These are phyloP conservation scores for Rutstroemia sp. DNA, from an alignment of 2,329 filamentous ascomycete species.

Conservation along the genomic window DNA sequence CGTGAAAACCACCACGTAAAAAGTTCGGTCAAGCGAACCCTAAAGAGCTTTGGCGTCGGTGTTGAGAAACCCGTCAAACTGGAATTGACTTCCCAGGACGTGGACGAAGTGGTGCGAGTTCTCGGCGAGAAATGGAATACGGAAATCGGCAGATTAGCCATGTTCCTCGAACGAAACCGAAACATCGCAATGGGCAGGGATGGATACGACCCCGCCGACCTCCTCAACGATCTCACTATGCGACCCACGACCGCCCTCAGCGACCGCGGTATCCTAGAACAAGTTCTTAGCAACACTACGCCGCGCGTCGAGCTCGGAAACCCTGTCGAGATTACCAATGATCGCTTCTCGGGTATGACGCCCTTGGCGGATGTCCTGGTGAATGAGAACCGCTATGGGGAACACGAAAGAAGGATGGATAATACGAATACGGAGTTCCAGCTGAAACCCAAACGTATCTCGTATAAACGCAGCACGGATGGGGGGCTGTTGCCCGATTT, in stretches of 20 bases:
- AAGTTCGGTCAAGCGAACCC: conserved; percentile 24
- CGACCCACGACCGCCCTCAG: conserved; percentile 27
- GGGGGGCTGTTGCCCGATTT: conserved; percentile 4
- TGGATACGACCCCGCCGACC: conserved; percentile 7
- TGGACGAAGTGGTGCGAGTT: conserved; percentile 25
- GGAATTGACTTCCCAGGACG: conserved; percentile 27
- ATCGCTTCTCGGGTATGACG: conserved; percentile 12
- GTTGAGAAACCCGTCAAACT: conserved; percentile 17
- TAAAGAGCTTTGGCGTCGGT: conserved; percentile 24
- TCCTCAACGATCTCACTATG: conserved; percentile 20
- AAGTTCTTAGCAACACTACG: conserved; percentile 29
- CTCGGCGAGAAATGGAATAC: conserved; percentile 26
- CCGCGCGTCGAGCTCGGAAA: conserved; percentile 24
- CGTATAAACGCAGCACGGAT: conserved; percentile 7
- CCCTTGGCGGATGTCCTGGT: conserved; percentile 6
- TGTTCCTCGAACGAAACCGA: conserved; percentile 27
- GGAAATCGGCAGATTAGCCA: conserved; percentile 23
- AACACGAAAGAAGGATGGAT: conserved; percentile 6
- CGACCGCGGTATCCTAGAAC: conserved; percentile 26
- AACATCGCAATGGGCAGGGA: conserved; percentile 24
- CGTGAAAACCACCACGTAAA: conserved; percentile 21
- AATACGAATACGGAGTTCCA: background rate
- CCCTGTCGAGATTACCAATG: conserved; percentile 23
- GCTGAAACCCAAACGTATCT: conserved; percentile 2
- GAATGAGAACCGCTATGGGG: background rate